Percentiles rank a stretch among this genome's conserved stretches.
Evolutionary conservation across 2,329 filamentous ascomycete genomes (phyloP).

Genomic region (Sordariomycetes sp.): DNA sequence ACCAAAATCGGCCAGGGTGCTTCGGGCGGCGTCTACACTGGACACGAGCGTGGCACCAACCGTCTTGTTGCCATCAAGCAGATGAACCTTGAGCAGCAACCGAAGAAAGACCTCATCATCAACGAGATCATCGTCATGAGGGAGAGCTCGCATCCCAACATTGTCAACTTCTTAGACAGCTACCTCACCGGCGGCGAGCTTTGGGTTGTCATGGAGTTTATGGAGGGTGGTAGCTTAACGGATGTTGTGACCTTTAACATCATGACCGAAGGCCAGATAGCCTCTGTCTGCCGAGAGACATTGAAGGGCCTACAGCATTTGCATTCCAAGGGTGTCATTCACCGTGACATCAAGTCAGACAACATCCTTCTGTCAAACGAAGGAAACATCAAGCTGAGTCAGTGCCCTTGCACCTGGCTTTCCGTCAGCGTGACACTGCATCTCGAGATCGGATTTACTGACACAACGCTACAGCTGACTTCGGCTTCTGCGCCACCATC

Average conservation of each 20-base stretch:
- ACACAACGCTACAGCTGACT: conserved; percentile 64
- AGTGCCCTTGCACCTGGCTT: conserved; percentile 28
- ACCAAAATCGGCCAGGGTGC: conserved; percentile 97
- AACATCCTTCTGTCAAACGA: conserved; percentile 92
- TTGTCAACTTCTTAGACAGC: conserved; percentile 99
- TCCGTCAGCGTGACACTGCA: no score
- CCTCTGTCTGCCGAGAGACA: conserved; percentile 89
- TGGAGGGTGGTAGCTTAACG: conserved; percentile 96
- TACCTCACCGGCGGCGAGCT: conserved; percentile 83
- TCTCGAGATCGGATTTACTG: not conserved
- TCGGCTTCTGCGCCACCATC: conserved; percentile 97
- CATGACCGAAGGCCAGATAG: conserved; percentile 97
- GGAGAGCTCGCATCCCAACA: conserved; percentile 95
- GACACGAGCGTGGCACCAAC: conserved; percentile 75
- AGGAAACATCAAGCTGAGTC: conserved; percentile 96
- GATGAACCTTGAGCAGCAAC: conserved; percentile 98
- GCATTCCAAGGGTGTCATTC: conserved; percentile 96
- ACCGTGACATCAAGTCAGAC: conserved; percentile 98
- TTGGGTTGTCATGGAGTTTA: conserved; percentile 99
- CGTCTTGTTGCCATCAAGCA: conserved; percentile 96
- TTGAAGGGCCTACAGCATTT: conserved; percentile 86
- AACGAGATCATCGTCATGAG: conserved; percentile 99
- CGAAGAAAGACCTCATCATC: conserved; percentile 98
- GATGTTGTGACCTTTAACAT: conserved; percentile 99
- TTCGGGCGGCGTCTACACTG: conserved; percentile 90